Base-by-base conservation (phyloP, 108 stramenopile species). In the Fragilariopsis cylindrus region DNA sequence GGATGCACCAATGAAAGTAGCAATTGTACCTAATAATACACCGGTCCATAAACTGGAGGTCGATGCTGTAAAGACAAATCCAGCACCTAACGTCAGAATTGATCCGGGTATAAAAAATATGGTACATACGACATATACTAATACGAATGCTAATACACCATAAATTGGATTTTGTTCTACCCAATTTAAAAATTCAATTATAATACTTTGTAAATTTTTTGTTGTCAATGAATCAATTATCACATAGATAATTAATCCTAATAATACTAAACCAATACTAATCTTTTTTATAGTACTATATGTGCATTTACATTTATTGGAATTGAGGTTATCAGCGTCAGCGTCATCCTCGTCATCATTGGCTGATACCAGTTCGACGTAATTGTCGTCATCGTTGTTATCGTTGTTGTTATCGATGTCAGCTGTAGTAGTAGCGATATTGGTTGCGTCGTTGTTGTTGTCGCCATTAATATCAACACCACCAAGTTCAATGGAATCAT, bases 41-140 rank as follows among this genome's bases (percentile, higher is more conserved):
- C 90, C 93, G 47, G 48, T 30, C 13, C 89, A 84, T 39, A 88
- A 69, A 12, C 48, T 52, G 1, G 87, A 88, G 42, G 87, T 70
- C n/a, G 84, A 80, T n/a, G 73, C 77, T 16, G 83, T 76, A 78
- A 90, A 92, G 9, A 89, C 87, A 62, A 85, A 92, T 4, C 91
- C 91, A 67, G 83, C 83, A 12, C 91, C 91, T n/a, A 95, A 73
- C 0, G 89, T 89, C 30, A 95, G 57, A 47, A 92, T 69, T 7
- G 76, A 62, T 9, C 90, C 90, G 0, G 93, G 93, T 16, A 95
- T 63, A 53, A 95, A 90, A 8, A 80, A 60, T n/a, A 95, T 65
- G 2, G 92, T 90, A 4, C 88, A 83, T 9, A 86, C 16, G 9
- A 85, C 64, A 48, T 88, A 88, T 2, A 93, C 83, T 5, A 69